phyloP scores from a whole-genome alignment of 805 yeast species.

The Ogataea saltuana region DNA sequence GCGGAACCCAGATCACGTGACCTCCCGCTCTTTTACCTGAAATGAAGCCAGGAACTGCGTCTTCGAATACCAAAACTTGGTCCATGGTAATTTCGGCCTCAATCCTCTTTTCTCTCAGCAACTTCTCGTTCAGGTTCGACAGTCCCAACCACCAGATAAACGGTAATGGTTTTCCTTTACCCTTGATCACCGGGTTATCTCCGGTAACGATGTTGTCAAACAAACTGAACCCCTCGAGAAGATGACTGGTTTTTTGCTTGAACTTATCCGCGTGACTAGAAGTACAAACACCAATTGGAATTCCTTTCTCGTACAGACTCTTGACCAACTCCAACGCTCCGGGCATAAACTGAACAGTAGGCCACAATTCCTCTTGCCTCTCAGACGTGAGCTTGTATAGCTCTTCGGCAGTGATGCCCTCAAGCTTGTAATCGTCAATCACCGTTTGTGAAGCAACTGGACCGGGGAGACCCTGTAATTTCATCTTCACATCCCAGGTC shows the following conservation, averaged over 20 bases:
- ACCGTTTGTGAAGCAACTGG: constrained; percentile 65
- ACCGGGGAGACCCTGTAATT: constrained; percentile 91
- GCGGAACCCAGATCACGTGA: constrained; percentile 93
- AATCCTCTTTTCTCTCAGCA: constrained; percentile 41
- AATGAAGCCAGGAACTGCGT: constrained; percentile 87
- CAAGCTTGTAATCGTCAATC: constrained; percentile 67
- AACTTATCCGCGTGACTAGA: constrained; percentile 68
- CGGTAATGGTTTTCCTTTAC: constrained; percentile 92
- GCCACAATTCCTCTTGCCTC: constrained; percentile 63
- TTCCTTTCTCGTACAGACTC: constrained; percentile 46
- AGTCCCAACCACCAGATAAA: constrained; percentile 90
- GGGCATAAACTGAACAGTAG: constrained; percentile 64
- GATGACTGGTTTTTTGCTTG: constrained; percentile 70
- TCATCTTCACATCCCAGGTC: constrained; percentile 87
- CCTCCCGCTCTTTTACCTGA: constrained; percentile 86
- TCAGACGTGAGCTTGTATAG: constrained; percentile 51
- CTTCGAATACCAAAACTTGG: constrained; percentile 91
- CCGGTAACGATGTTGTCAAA: constrained; percentile 78
- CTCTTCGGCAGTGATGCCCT: constrained; percentile 63
- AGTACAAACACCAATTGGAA: constrained; percentile 92
- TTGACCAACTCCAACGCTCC: constrained; percentile 77
- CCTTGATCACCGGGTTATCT: constrained; percentile 79
- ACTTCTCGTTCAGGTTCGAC: constrained; percentile 58
- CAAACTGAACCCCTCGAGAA: constrained; percentile 54
- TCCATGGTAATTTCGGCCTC: constrained; percentile 55